phyloP scores from a whole-genome alignment of 176 grass and related monocot species.

The Cenchrus purpureus region DNA sequence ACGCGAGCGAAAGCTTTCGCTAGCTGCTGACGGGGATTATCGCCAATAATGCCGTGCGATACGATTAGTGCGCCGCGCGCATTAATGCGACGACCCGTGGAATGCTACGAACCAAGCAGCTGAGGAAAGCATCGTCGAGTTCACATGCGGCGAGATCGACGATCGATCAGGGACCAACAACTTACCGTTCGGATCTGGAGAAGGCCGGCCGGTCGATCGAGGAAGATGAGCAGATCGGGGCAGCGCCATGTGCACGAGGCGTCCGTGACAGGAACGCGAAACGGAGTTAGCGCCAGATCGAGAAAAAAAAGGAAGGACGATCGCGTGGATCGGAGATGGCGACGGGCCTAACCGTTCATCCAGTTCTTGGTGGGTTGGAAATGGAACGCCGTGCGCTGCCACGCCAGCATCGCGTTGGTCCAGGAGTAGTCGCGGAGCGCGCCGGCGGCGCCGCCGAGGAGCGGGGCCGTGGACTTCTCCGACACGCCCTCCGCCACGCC shows the following conservation, averaged over 20 bases:
- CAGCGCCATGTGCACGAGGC: slow-evolving; percentile 26
- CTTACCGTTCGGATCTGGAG: slow-evolving; percentile 90
- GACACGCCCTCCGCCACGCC: slow-evolving; percentile 66
- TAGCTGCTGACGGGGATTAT: no score
- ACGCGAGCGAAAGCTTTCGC: background rate
- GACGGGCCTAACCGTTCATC: slow-evolving; percentile 79
- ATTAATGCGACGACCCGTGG: background rate
- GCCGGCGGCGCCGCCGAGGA: slow-evolving; percentile 17
- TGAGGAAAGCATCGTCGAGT: background rate
- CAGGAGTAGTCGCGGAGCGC: slow-evolving; percentile 45
- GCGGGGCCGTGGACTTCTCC: slow-evolving; percentile 61
- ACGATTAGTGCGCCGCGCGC: no score
- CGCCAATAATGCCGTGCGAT: no score
- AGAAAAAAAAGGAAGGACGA: background rate
- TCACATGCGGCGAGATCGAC: slow-evolving; percentile 8
- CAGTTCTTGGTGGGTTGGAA: slow-evolving; percentile 86
- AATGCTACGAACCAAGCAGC: slow-evolving; percentile 16
- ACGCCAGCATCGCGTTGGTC: slow-evolving; percentile 84
- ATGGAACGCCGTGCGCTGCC: slow-evolving; percentile 89
- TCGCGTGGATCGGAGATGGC: background rate
- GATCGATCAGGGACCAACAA: slow-evolving; percentile 8
- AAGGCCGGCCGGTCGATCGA: slow-evolving; percentile 16
- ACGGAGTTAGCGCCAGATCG: slow-evolving; percentile 1
- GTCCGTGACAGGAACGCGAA: slow-evolving; percentile 48
- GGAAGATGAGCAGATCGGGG: background rate